Evolutionary conservation across 2,329 filamentous ascomycete species (phyloP), one percentile per base, ranked within the genome.

Genomic region (Colletotrichum godetiae): DNA sequence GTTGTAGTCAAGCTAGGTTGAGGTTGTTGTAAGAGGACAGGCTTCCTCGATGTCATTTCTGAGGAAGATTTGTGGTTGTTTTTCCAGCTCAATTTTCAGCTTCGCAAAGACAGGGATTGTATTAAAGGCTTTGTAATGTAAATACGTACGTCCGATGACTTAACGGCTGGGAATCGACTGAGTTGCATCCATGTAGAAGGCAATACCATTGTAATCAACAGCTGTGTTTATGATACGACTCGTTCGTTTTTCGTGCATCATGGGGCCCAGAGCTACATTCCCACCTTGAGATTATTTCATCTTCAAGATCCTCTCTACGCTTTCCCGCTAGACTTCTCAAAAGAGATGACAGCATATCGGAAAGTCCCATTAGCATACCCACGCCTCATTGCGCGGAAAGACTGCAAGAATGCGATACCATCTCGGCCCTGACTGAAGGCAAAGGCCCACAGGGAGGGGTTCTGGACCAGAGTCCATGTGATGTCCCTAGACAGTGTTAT

Each of bases 331-430:
- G 61, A 31, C 75, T 90, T 90, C 76, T 85, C 80, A 76, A 91
- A 90, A 15, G 84, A 85, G 84, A 91, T 88, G 12, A 91, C 87
- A 22, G 88, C 88, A 77, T 91, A 91, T 49, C 86, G 82, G 78
- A 91, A 91, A 10, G 84, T 88, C 6, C 88, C 88, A 71, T 90
- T 90, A 0, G 86, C 86, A 76, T 90, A 91, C 0, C 89, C 89
- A 71, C 89, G 83, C 74, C 88, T 83, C 89, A 91, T 91, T 7
- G 89, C 89, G 19, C 89, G 84, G 81, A 91, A 91, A 1, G 89
- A 87, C 78, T 91, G 89, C 70, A 91, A 79, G 75, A 91, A 91
- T 4, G 89, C 88, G 55, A 91, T 85, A 2, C 88, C 89, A 75
- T 91, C 89, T 62, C 89, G 82, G 12, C 89, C 89, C 76, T 91